Evolutionary conservation across 208 protist genomes (phyloP).

Genomic region (Naegleria fowleri): DNA sequence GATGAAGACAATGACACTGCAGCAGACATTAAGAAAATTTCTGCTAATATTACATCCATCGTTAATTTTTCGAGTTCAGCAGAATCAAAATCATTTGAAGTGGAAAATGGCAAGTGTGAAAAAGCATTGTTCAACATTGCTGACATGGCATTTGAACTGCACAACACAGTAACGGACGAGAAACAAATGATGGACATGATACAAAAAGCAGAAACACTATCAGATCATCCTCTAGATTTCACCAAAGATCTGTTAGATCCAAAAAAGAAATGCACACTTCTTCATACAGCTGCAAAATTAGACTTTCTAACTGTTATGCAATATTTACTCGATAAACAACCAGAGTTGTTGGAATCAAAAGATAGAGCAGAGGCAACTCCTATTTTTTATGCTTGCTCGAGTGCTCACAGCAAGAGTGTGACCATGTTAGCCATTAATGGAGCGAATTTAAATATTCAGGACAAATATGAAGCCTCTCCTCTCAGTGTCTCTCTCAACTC

Average conservation of each 20-base stretch:
- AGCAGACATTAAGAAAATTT: not conserved
- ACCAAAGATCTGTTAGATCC: not conserved
- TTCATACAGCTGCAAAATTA: constrained; percentile 10
- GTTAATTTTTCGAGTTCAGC: not conserved
- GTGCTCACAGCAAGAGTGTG: not conserved
- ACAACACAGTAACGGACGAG: not conserved
- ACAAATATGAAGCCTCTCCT: constrained; percentile 4
- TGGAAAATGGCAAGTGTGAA: not conserved
- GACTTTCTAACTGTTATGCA: not conserved
- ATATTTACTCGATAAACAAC: not conserved
- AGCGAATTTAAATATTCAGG: not conserved
- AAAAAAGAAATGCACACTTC: not conserved
- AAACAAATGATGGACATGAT: not conserved
- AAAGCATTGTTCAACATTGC: not conserved
- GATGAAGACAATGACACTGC: not conserved
- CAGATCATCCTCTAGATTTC: not conserved
- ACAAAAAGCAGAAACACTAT: not conserved
- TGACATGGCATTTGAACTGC: not conserved
- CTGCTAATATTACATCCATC: not conserved
- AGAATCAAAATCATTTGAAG: not conserved
- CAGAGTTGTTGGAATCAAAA: not conserved
- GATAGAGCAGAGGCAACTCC: not conserved
- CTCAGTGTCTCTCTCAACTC: not conserved
- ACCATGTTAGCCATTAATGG: not conserved
- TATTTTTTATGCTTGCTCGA: not conserved